phyloP scores from a whole-genome alignment of 169 alveolate species.

The Plasmodium gaboni region DNA sequence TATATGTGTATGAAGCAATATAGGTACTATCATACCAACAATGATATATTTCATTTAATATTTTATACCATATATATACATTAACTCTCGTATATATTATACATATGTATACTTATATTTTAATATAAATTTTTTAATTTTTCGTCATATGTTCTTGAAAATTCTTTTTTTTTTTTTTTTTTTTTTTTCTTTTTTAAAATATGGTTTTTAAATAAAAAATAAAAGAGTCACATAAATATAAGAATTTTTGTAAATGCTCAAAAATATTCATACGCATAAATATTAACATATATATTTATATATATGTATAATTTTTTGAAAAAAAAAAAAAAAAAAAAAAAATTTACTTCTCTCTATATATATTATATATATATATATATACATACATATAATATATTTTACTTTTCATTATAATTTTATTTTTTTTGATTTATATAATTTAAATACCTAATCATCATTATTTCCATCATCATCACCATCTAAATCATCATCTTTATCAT shows the following conservation, averaged over 20 bases:
- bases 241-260: slow-evolving; percentile 22
- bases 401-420: not conserved
- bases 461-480: slow-evolving; percentile 46
- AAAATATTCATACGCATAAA: slow-evolving; percentile 25
- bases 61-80: too few relatives aligned
- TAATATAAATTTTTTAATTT: not conserved
- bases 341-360: not conserved
- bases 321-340: slow-evolving; percentile 12
- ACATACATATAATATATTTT: not conserved
- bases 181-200: slow-evolving; percentile 18
- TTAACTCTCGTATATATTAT: too few relatives aligned
- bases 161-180: not conserved
- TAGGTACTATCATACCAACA: too few relatives aligned
- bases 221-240: slow-evolving; percentile 20
- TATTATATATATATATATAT: not conserved
- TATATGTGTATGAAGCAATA: too few relatives aligned
- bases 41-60: too few relatives aligned
- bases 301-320: not conserved
- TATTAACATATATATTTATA: not conserved
- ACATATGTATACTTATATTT: too few relatives aligned
- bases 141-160: not conserved
- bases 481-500: slow-evolving; percentile 43
- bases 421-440: not conserved
- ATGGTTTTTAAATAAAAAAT: slow-evolving; percentile 32
- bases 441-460: slow-evolving; percentile 15